Evolutionary conservation across 768 basidiomycete genomes (phyloP), one percentile per base, ranked within the genome.

Genomic region (Paxillus ammoniavirescens): DNA sequence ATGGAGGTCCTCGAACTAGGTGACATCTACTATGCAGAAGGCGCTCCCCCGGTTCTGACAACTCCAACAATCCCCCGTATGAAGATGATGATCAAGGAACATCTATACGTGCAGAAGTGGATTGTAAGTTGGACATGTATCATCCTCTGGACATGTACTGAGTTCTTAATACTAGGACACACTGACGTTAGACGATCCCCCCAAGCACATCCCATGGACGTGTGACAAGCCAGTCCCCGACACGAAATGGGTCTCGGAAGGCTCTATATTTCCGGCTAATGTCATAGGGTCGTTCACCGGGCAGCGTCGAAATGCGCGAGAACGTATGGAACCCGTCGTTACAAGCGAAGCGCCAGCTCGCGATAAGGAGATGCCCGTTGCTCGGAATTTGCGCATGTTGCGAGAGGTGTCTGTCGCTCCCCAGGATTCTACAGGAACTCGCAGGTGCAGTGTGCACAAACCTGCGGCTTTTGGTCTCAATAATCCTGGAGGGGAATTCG

Each of bases 21-120:
- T 40, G 54, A 60, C 53, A 37, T 65, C 21, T 54, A 23, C 23
- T n/a, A 61, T 37, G 63, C 67, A 55, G 59, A 57, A 35, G 42
- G 48, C 12, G 8, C 26, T 41, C 37, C 36, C 40, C 50, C 52
- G 14, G 52, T 69, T 42, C 51, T 65, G 45, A 67, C 72, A 10
- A 58, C 62, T 18, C 73, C 72, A 14, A 75, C 72, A 4, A 42
- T 55, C n/a, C 71, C 73, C 18, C 72, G 74, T 40, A 62, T 75
- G 63, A 68, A 64, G 30, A 23, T 65, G 56, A 61, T 73, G 64
- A 58, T 75, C 31, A 64, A 58, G 56, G 73, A 75, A 53, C 64
- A 56, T 5, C 49, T 74, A 21, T 72, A 66, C 41, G 63, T 74
- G 23, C 60, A 62, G 41, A 62, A 57, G 35, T 75, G 73, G 73